Evolutionary conservation across 192 early-diverging fungal genomes (phyloP).

Genomic region (Podila minutissima): DNA sequence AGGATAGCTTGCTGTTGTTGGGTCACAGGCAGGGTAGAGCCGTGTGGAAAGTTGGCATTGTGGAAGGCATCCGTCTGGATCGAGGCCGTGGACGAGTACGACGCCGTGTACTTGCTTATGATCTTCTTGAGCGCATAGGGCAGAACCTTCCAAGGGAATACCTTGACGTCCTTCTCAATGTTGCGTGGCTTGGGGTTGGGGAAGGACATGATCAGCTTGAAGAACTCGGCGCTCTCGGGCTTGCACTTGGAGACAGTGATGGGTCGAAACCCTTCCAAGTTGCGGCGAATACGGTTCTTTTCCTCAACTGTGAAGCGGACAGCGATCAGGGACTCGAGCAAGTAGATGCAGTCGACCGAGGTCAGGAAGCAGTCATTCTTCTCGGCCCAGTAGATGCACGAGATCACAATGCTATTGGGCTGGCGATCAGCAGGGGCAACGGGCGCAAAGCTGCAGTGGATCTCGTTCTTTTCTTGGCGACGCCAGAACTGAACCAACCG

Average conservation of each 20-base stretch:
- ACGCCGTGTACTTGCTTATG: conserved; percentile 76
- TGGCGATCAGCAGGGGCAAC: conserved; percentile 66
- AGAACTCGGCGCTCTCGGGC: conserved; percentile 80
- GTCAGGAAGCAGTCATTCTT: conserved; percentile 81
- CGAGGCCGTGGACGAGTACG: conserved; percentile 56
- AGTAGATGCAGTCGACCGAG: conserved; percentile 81
- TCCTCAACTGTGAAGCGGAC: conserved; percentile 83
- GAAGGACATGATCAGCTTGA: conserved; percentile 85
- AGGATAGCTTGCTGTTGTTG: conserved; percentile 37
- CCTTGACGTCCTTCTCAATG: conserved; percentile 92
- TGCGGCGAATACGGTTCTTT: conserved; percentile 89
- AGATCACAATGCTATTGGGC: conserved; percentile 76
- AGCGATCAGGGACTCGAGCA: conserved; percentile 78
- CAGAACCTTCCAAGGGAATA: conserved; percentile 83
- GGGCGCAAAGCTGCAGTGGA: conserved; percentile 70
- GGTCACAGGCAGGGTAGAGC: conserved; percentile 38
- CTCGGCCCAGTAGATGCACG: conserved; percentile 84
- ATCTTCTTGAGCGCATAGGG: conserved; percentile 79
- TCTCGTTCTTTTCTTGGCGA: conserved; percentile 70
- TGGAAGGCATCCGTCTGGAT: conserved; percentile 55
- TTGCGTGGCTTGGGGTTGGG: conserved; percentile 85
- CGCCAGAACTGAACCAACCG: conserved; percentile 82
- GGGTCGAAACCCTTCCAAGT: conserved; percentile 83
- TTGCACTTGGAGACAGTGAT: conserved; percentile 82
- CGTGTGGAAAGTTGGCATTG: conserved; percentile 49